Evolutionary conservation across 2,329 filamentous ascomycete genomes (phyloP).

Genomic region (Trichophyton rubrum): DNA sequence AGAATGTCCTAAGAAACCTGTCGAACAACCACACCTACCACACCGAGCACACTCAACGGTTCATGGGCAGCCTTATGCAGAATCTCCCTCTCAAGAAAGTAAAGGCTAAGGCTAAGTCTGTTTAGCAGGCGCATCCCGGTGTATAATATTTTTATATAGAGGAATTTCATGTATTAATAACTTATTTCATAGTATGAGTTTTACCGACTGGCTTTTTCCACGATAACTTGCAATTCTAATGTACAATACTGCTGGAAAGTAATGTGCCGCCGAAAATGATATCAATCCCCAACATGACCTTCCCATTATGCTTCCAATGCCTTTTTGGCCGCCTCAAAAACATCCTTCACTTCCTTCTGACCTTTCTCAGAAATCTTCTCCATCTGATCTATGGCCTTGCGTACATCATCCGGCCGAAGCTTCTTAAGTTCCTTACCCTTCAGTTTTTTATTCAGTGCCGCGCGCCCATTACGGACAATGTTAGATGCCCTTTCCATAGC

Average conservation of each 20-base stretch:
- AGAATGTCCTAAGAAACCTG: slow-evolving; percentile 25
- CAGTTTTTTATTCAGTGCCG: slow-evolving; percentile 33
- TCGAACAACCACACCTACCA: slow-evolving; percentile 33
- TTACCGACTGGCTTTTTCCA: not conserved
- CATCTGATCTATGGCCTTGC: slow-evolving; percentile 37
- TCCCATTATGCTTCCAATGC: slow-evolving; percentile 20
- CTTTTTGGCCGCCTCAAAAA: slow-evolving; percentile 33
- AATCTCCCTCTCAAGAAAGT: slow-evolving; percentile 18
- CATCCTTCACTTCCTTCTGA: slow-evolving; percentile 34
- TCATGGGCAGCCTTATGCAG: slow-evolving; percentile 29
- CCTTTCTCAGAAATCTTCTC: slow-evolving; percentile 37
- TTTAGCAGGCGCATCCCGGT: not conserved
- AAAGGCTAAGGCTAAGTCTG: slow-evolving; percentile 1
- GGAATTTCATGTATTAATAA: not conserved
- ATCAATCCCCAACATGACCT: not conserved
- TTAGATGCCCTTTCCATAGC: slow-evolving; percentile 32
- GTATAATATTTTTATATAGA: not conserved
- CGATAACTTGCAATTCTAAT: not conserved
- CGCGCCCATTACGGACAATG: slow-evolving; percentile 32
- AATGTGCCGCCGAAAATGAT: not conserved
- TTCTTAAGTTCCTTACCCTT: slow-evolving; percentile 33
- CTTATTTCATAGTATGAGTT: not conserved
- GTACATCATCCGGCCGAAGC: slow-evolving; percentile 32
- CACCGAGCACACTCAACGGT: slow-evolving; percentile 24
- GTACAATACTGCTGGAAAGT: not conserved